Percentiles rank a stretch among this genome's conserved stretches.
Conservation (phyloP, 495 filamentous ascomycete genomes). For the Penicillium maclennaniae region DNA sequence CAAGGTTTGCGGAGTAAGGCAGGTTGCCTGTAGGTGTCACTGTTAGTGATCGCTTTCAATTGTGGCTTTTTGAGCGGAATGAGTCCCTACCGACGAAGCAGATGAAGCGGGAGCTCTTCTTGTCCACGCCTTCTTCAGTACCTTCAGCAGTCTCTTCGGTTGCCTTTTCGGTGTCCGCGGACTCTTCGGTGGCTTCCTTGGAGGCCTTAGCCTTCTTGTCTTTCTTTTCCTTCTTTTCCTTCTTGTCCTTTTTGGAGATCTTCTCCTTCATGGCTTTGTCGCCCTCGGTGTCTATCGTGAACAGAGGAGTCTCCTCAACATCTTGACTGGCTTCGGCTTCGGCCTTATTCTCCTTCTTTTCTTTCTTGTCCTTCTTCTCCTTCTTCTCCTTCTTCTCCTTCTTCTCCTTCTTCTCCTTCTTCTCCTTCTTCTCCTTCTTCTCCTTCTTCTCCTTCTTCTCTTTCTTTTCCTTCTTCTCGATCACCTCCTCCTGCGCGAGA, state of each 20-base stretch:
- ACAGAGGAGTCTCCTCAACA: background rate
- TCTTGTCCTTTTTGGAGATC: background rate
- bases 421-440: conserved; percentile 20
- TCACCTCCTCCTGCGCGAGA: background rate
- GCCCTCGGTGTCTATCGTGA: conserved; percentile 1
- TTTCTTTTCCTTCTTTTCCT: background rate
- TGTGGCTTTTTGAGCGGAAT: background rate
- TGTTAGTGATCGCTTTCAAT: conserved; percentile 2
- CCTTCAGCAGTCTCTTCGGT: background rate
- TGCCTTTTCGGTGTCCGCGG: background rate
- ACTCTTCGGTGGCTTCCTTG: background rate
- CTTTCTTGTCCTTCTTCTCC: conserved; percentile 8
- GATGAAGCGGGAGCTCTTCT: conserved; percentile 67
- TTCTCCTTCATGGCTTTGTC: conserved; percentile 4
- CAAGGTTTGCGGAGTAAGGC: conserved; percentile 72
- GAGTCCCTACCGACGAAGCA: conserved; percentile 68
- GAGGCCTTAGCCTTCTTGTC: conserved; percentile 40
- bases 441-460: conserved; percentile 19
- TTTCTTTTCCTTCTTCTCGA: conserved; percentile 18
- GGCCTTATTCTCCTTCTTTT: conserved; percentile 19
- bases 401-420: conserved; percentile 20
- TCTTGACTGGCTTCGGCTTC: conserved; percentile 12
- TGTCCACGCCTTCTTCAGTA: conserved; percentile 6
- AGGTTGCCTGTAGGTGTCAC: conserved; percentile 63
- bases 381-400: conserved; percentile 14